These are phyloP conservation scores for Talaromyces wortmannii DNA, from an alignment of 495 filamentous ascomycete genomes.

Conservation along the genomic window DNA sequence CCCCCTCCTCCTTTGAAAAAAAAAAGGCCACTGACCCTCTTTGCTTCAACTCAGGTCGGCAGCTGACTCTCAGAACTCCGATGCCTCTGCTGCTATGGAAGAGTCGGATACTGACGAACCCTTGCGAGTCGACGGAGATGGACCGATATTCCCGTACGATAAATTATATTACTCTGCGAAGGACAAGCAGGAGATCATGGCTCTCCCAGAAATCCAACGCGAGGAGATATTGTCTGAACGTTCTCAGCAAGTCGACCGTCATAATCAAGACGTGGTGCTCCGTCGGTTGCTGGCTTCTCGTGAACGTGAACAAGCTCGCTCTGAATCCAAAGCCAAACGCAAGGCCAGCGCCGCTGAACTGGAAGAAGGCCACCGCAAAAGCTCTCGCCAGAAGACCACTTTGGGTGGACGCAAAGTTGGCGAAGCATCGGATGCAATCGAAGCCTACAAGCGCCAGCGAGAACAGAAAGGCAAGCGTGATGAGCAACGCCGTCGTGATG, in stretches of 20 bases:
- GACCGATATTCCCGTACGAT: slow-evolving; percentile 76
- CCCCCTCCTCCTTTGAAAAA: not conserved
- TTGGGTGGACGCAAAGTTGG: slow-evolving; percentile 73
- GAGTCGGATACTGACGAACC: slow-evolving; percentile 78
- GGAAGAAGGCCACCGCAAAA: slow-evolving; percentile 70
- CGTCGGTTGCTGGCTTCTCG: slow-evolving; percentile 68
- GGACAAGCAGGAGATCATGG: slow-evolving; percentile 79
- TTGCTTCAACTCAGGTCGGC: slow-evolving; percentile 42
- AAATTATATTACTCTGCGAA: slow-evolving; percentile 72
- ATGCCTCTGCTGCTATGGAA: slow-evolving; percentile 80
- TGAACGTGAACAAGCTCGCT: slow-evolving; percentile 51
- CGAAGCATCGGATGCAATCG: slow-evolving; percentile 68
- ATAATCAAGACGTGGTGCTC: slow-evolving; percentile 77
- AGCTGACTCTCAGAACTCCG: slow-evolving; percentile 63
- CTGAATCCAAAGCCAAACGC: slow-evolving; percentile 65
- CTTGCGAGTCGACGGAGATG: slow-evolving; percentile 46
- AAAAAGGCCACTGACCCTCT: not conserved
- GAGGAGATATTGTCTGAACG: slow-evolving; percentile 87
- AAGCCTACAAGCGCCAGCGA: slow-evolving; percentile 75
- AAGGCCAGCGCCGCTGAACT: slow-evolving; percentile 69
- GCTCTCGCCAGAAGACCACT: slow-evolving; percentile 72
- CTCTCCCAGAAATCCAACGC: slow-evolving; percentile 81
- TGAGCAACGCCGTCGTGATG: slow-evolving; percentile 64
- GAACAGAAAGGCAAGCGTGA: slow-evolving; percentile 69
- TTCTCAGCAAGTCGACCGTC: slow-evolving; percentile 69